phyloP scores from a whole-genome alignment of 2,329 filamentous ascomycete species.

The Aureobasidium pullulans region DNA sequence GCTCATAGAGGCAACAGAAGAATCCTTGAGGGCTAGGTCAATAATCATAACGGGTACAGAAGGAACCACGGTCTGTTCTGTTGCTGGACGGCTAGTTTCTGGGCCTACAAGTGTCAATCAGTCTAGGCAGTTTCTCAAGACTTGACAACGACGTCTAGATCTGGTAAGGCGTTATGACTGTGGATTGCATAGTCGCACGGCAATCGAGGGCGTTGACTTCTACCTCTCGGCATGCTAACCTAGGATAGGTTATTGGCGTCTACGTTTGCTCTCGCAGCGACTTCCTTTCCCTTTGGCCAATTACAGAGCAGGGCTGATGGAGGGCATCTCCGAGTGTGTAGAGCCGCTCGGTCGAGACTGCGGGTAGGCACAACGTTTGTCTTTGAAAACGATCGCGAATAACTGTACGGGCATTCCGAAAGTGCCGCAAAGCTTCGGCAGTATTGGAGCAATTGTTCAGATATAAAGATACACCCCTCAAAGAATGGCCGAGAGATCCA shows the following conservation, averaged over 20 bases:
- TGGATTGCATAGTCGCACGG: neutral
- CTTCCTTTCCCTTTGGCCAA: neutral
- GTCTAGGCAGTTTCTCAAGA: neutral
- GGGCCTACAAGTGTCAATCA: neutral
- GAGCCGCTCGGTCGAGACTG: neutral
- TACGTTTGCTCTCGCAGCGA: neutral
- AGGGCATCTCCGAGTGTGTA: neutral
- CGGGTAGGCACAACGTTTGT: neutral
- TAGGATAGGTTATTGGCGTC: neutral
- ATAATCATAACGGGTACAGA: conserved; percentile 1
- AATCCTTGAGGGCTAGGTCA: neutral
- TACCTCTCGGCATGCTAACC: neutral
- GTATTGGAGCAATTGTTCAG: too few relatives aligned
- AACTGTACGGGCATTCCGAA: neutral
- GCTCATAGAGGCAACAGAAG: neutral
- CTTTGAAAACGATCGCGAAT: neutral
- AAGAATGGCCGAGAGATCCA: too few relatives aligned
- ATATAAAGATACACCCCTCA: too few relatives aligned
- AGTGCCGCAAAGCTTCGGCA: neutral
- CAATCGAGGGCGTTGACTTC: neutral
- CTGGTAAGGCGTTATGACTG: neutral
- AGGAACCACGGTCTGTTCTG: neutral
- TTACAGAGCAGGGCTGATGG: neutral
- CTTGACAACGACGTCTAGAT: neutral
- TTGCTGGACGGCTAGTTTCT: neutral